Evolutionary conservation across 352 stramenopile species (phyloP), one percentile per base, ranked within the genome.

Genomic region (Phytophthora pseudosyringae): DNA sequence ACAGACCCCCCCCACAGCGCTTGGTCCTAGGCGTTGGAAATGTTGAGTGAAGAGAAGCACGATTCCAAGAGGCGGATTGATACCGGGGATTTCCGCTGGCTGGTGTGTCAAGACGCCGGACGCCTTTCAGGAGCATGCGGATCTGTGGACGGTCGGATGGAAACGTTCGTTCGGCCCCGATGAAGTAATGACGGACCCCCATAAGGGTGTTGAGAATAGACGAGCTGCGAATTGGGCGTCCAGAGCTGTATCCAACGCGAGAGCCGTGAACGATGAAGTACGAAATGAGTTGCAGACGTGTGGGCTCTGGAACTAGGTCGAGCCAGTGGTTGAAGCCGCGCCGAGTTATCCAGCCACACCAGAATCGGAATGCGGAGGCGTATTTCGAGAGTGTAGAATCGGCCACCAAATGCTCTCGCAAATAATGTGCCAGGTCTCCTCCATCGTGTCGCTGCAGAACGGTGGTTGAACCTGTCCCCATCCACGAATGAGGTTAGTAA

Each of bases 121-220:
- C 13, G 28, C 41, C 32, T 45, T 52, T 45, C 16, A 61, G 31
- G 29, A 52, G 53, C 53, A 53, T 61, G 43, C 53, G 41, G n/a
- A 46, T 44, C 31, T 53, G 31, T 61, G 53, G 53, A 54, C 53
- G 41, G 6, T 45, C 21, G 31, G 13, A 8, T 31, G 31, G 53
- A 18, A 47, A 61, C 7, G 35, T 16, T 16, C 4, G 35, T 2
- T 12, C 35, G n/a, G 35, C 13, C 35, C 9, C 35, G 7, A 40
- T 18, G 35, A 40, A 11, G 35, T 16, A 40, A 40, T 40, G 35
- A 1, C 35, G 3, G 13, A 16, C n/a, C 7, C 35, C 35, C 35
- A 12, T 40, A 15, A 15, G 35, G 12, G 35, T 15, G 12, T 40
- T 40, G 7, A 40, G 35, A 12, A 40, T 40, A 15, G 35, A 40